phyloP scores from a whole-genome alignment of 768 basidiomycete species.

The Amanita rimosa region DNA sequence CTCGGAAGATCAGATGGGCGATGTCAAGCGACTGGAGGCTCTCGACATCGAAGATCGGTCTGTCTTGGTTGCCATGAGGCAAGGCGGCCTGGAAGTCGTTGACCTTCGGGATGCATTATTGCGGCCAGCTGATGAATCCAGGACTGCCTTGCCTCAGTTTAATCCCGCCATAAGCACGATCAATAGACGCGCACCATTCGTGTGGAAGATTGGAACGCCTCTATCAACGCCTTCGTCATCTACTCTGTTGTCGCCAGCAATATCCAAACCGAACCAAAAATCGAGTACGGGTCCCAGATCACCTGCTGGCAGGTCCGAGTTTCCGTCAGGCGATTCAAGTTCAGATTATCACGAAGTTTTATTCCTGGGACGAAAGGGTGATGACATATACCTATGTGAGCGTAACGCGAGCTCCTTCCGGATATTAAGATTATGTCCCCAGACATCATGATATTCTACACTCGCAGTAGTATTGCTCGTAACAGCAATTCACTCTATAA shows the following conservation, averaged over 20 bases:
- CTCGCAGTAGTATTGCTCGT: background rate
- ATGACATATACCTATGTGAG: slow-evolving; percentile 78
- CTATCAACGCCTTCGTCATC: slow-evolving; percentile 33
- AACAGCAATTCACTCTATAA: background rate
- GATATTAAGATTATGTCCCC: slow-evolving; percentile 57
- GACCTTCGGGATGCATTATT: slow-evolving; percentile 73
- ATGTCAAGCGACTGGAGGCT: slow-evolving; percentile 74
- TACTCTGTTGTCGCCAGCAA: slow-evolving; percentile 22
- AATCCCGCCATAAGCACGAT: slow-evolving; percentile 45
- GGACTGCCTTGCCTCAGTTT: slow-evolving; percentile 63
- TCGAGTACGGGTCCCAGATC: slow-evolving; percentile 36
- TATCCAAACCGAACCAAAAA: slow-evolving; percentile 35
- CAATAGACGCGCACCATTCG: slow-evolving; percentile 63
- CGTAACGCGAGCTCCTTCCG: slow-evolving; percentile 63
- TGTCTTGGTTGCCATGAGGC: slow-evolving; percentile 76
- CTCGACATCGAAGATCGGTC: slow-evolving; percentile 70
- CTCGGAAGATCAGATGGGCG: slow-evolving; percentile 56
- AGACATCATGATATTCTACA: slow-evolving; percentile 14
- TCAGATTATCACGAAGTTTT: slow-evolving; percentile 53
- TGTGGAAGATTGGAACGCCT: slow-evolving; percentile 78
- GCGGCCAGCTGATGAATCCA: slow-evolving; percentile 71
- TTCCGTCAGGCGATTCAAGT: slow-evolving; percentile 39
- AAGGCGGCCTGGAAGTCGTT: slow-evolving; percentile 75
- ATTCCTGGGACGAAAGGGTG: slow-evolving; percentile 65
- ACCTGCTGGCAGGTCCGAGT: slow-evolving; percentile 37